Evolutionary conservation across 1,284 basidiomycete genomes (phyloP).

Genomic region (Ustilago cynodontis): DNA sequence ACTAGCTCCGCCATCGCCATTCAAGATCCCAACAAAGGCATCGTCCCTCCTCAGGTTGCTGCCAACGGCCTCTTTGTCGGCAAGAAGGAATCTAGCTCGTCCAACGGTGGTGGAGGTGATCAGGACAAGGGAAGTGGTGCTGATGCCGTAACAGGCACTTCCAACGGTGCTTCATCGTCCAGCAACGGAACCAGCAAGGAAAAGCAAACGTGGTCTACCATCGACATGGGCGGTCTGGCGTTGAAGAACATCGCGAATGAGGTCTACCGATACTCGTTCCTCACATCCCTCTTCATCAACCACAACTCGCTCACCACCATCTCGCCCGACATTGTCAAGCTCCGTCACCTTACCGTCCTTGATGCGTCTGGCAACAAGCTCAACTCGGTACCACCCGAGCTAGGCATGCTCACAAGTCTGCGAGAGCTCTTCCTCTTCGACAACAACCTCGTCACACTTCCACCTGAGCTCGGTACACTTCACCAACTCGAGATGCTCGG

Average conservation of each 20-base stretch:
- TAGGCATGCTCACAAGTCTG: slow-evolving; percentile 89
- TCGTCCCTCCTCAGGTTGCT: slow-evolving; percentile 62
- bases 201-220: slow-evolving; percentile 79
- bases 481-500: slow-evolving; percentile 94
- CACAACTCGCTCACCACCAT: slow-evolving; percentile 88
- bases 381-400: slow-evolving; percentile 81
- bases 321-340: slow-evolving; percentile 84
- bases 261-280: slow-evolving; percentile 90
- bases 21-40: slow-evolving; percentile 72
- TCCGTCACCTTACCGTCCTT: slow-evolving; percentile 88
- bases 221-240: slow-evolving; percentile 95
- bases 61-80: slow-evolving; percentile 71
- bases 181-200: slow-evolving; percentile 21
- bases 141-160: slow-evolving; percentile 16
- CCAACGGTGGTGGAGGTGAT: slow-evolving; percentile 47
- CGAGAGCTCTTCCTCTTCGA: slow-evolving; percentile 96
- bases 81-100: slow-evolving; percentile 47
- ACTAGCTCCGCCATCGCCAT: slow-evolving; percentile 72
- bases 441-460: slow-evolving; percentile 87
- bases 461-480: slow-evolving; percentile 87
- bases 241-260: slow-evolving; percentile 89
- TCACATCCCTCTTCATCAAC: slow-evolving; percentile 95
- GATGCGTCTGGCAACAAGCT: slow-evolving; percentile 94
- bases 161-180: slow-evolving; percentile 28
- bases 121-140: slow-evolving; percentile 32